These are phyloP conservation scores for Cadophora gregata DNA, from an alignment of 2,329 filamentous ascomycete species.

Conservation along the genomic window DNA sequence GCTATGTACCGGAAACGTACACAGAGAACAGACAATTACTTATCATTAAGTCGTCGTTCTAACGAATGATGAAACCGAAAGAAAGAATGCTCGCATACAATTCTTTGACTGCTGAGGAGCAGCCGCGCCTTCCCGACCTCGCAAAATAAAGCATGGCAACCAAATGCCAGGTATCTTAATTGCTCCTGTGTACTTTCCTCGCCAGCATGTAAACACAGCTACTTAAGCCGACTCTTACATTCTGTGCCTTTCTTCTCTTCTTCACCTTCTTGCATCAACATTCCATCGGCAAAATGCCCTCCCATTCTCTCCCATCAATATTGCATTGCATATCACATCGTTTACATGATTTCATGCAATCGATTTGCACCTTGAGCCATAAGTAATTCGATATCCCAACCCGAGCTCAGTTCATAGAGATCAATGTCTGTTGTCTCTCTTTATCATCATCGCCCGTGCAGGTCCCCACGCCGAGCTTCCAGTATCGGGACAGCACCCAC, in stretches of 20 bases:
- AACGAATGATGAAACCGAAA: background rate
- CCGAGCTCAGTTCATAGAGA: conserved; percentile 5
- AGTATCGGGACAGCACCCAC: background rate
- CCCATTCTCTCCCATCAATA: background rate
- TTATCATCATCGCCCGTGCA: conserved; percentile 4
- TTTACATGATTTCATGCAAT: background rate
- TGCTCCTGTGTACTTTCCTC: background rate
- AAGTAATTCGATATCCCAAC: background rate
- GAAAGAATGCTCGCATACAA: no score
- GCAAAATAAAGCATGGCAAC: background rate
- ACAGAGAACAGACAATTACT: no score
- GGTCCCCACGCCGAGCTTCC: background rate
- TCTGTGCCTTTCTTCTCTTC: conserved; percentile 2
- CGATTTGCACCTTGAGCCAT: background rate
- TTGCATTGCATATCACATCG: background rate
- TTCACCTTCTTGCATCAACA: background rate
- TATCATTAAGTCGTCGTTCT: background rate
- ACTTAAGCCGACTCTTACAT: background rate
- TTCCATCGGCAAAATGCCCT: background rate
- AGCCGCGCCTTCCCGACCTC: background rate
- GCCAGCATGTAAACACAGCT: background rate
- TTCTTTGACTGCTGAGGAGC: background rate
- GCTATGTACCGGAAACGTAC: no score
- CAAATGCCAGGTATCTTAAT: background rate
- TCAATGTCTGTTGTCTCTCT: background rate